Base-by-base conservation (phyloP, 192 early-diverging fungal species). In the Martensiomyces pterosporus region DNA sequence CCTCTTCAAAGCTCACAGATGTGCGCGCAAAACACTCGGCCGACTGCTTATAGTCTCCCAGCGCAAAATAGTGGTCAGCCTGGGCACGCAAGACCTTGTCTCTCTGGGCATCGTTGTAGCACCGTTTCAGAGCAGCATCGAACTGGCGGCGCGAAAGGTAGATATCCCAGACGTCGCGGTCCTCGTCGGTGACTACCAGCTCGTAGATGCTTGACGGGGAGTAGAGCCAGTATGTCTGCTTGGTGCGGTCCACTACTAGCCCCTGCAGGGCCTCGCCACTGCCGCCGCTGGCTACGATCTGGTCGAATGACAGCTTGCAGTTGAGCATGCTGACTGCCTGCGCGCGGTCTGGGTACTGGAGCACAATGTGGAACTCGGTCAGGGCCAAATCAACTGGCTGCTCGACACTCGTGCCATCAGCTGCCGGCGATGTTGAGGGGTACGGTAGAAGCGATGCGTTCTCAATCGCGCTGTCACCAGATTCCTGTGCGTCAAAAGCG, bases 91-190 rank as follows among this genome's bases (percentile, higher is more conserved):
- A 51, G 15, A 98, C 86, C 25, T 62, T 73, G 51, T 98, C 89
- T 24, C 79, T 72, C 57, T 94, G 84, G 3, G 70, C 74, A n/a
- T 82, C 71, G 49, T 83, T 80, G 67, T 80, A 62, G 49, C 88
- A 85, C 59, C 86, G 86, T 33, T 80, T 59, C 21, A 94, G 64
- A 2, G 95, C 92, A 2, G 80, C 57, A 27, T 94, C 90, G 59
- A 89, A 99, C 47, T 85, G 76, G 43, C 85, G 84, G 27, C 82
- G 82, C 22, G 84, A 67, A 29, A 99, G 67, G 57, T 88, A 97
- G 2, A 97, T 79, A 24, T 82, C 79, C 97, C 97, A 99, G 4
- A 95, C 85, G 51, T 99, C 86, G 26, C 93, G 82, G 46, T 93
- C 92, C 75, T 99, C 97, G 24, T 94, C 87, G 0, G 78, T 84